These are phyloP conservation scores for Tanozyma kutaoensis DNA, from an alignment of 805 yeast genomes.

Conservation along the genomic window DNA sequence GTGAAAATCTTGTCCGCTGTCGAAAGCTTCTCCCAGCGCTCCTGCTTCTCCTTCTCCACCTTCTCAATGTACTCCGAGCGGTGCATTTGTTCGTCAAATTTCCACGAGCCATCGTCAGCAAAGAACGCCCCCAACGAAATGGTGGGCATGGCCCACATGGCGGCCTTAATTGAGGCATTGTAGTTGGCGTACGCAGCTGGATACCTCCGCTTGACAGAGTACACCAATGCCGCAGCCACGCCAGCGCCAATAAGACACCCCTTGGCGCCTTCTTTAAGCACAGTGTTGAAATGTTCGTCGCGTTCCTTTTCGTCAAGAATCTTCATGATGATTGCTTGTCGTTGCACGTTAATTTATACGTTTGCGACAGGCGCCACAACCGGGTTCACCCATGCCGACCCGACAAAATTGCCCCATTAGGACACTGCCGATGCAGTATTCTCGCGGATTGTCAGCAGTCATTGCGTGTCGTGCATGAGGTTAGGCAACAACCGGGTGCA, in stretches of 20 bases:
- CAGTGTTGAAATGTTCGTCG: constrained; percentile 47
- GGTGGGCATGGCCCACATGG: constrained; percentile 57
- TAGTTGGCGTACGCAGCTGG: constrained; percentile 35
- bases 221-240: constrained; percentile 42
- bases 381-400: no score
- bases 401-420: no score
- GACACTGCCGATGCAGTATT: no score
- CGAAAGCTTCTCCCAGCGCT: constrained; percentile 39
- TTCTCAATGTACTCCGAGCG: constrained; percentile 30
- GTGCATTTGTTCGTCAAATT: constrained; percentile 51
- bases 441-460: no score
- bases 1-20: constrained; percentile 36
- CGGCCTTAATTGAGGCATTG: constrained; percentile 35
- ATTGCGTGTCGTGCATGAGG: no score
- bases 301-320: constrained; percentile 52
- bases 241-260: constrained; percentile 46
- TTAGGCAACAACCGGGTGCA: no score
- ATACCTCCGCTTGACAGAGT: constrained; percentile 15
- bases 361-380: no score
- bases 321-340: constrained; percentile 40
- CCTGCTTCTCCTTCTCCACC: constrained; percentile 30
- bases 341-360: no score
- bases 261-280: constrained; percentile 45
- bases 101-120: constrained; percentile 61
- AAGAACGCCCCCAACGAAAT: constrained; percentile 44